phyloP scores from a whole-genome alignment of 495 filamentous ascomycete genomes.

The Daldinia caldariorum region DNA sequence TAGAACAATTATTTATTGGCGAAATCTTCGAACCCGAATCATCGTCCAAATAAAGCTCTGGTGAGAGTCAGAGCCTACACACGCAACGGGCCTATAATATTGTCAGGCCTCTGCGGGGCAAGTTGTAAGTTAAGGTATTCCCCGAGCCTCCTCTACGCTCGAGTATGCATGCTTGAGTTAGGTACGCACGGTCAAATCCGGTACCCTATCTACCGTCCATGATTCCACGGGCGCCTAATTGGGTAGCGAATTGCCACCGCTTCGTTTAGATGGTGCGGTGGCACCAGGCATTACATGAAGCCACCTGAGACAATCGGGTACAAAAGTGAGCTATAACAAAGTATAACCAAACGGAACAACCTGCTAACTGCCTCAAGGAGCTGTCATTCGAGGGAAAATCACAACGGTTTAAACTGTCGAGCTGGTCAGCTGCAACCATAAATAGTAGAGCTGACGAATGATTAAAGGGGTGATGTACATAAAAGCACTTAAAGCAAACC shows the following conservation, averaged over 20 bases:
- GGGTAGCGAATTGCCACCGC: constrained; percentile 25
- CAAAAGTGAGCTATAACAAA: constrained; percentile 25
- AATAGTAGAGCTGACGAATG: not conserved
- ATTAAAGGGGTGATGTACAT: not conserved
- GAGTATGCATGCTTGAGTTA: constrained; percentile 1
- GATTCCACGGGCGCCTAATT: constrained; percentile 19
- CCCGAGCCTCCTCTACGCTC: constrained; percentile 5
- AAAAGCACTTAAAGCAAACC: not conserved
- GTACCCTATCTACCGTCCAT: constrained; percentile 1
- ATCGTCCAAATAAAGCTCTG: constrained; percentile 20
- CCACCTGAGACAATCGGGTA: constrained; percentile 36
- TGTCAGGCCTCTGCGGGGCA: constrained; percentile 28
- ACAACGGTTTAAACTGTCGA: not conserved
- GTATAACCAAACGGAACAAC: constrained; percentile 12
- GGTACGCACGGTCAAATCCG: constrained; percentile 1
- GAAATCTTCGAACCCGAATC: constrained; percentile 4
- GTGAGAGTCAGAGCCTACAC: not conserved
- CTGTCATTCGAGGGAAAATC: constrained; percentile 19
- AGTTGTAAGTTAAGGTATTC: constrained; percentile 13
- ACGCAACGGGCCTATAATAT: constrained; percentile 21
- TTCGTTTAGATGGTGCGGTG: constrained; percentile 29
- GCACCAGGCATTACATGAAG: constrained; percentile 37
- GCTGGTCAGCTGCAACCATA: not conserved
- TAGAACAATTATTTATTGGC: constrained; percentile 6
- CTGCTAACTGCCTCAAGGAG: not conserved